Evolutionary conservation across 1,284 basidiomycete species (phyloP).

Genomic region (Fomitopsis betulina): DNA sequence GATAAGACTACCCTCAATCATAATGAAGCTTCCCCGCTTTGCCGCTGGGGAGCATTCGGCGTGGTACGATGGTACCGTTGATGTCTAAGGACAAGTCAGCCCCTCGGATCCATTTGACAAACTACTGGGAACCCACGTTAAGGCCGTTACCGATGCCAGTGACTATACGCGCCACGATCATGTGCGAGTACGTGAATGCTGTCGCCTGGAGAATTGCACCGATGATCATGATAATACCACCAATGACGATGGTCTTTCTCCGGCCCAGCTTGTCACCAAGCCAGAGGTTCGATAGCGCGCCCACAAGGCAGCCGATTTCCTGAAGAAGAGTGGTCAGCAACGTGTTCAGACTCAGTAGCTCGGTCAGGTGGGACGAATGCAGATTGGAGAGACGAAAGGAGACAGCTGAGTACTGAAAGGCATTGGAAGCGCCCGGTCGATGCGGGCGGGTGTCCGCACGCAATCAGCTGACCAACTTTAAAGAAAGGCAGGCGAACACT

Average conservation of each 20-base stretch:
- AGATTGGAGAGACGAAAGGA: background rate
- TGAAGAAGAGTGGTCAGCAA: slow-evolving; percentile 15
- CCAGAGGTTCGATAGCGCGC: slow-evolving; percentile 50
- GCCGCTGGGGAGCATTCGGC: slow-evolving; percentile 62
- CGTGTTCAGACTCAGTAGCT: background rate
- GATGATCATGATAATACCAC: slow-evolving; percentile 55
- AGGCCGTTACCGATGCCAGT: slow-evolving; percentile 68
- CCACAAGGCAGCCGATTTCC: slow-evolving; percentile 51
- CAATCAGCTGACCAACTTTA: slow-evolving; percentile 5
- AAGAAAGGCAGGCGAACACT: background rate
- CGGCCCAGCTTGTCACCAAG: slow-evolving; percentile 51
- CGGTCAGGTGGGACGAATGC: background rate
- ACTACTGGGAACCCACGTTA: slow-evolving; percentile 38
- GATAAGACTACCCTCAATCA: slow-evolving; percentile 66
- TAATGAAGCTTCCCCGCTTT: slow-evolving; percentile 60
- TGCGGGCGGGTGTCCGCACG: background rate
- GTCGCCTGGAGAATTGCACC: slow-evolving; percentile 59
- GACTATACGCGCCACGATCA: slow-evolving; percentile 58
- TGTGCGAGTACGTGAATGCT: slow-evolving; percentile 48
- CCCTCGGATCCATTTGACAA: background rate
- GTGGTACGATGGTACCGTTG: slow-evolving; percentile 60
- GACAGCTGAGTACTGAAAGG: background rate
- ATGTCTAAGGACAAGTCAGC: slow-evolving; percentile 38
- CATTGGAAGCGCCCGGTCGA: background rate
- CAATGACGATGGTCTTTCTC: slow-evolving; percentile 46